A percentile compares a stretch with the other conserved stretches of the same genome.
These are phyloP conservation scores for Myxozyma monticola DNA, from an alignment of 805 yeast species.

Conservation along the genomic window DNA sequence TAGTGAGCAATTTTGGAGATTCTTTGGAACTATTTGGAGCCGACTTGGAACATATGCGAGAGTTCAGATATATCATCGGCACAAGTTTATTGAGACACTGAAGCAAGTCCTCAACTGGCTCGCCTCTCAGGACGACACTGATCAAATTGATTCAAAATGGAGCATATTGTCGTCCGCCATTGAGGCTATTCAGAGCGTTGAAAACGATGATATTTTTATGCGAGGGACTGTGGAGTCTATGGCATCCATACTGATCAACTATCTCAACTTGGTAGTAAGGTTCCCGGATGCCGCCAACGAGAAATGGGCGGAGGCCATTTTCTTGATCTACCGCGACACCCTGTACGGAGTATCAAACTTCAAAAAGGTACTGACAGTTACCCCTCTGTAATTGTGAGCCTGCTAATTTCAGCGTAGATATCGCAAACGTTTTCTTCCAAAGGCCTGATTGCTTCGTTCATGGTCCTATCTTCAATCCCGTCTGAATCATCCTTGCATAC, in stretches of 20 bases:
- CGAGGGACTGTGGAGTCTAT: conserved; percentile 14
- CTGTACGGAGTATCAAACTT: conserved; percentile 19
- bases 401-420: neutral
- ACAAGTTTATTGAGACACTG: conserved; percentile 17
- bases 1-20: conserved; percentile 18
- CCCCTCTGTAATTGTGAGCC: neutral
- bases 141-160: neutral
- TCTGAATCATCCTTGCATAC: no score
- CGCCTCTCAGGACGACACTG: neutral
- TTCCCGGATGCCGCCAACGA: neutral
- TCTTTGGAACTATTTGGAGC: conserved; percentile 16
- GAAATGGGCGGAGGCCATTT: neutral
- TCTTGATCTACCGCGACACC: conserved; percentile 15
- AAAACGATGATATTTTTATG: conserved; percentile 9
- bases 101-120: neutral
- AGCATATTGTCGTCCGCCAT: neutral
- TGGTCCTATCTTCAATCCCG: neutral
- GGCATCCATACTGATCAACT: conserved; percentile 10
- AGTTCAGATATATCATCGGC: conserved; percentile 11
- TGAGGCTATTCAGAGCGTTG: neutral
- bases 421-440: conserved; percentile 6
- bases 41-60: neutral
- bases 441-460: conserved; percentile 5
- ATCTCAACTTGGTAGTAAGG: neutral
- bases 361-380: conserved; percentile 13